These are phyloP conservation scores for Penicillium janthinellum DNA, from an alignment of 2,329 filamentous ascomycete genomes.

Conservation along the genomic window DNA sequence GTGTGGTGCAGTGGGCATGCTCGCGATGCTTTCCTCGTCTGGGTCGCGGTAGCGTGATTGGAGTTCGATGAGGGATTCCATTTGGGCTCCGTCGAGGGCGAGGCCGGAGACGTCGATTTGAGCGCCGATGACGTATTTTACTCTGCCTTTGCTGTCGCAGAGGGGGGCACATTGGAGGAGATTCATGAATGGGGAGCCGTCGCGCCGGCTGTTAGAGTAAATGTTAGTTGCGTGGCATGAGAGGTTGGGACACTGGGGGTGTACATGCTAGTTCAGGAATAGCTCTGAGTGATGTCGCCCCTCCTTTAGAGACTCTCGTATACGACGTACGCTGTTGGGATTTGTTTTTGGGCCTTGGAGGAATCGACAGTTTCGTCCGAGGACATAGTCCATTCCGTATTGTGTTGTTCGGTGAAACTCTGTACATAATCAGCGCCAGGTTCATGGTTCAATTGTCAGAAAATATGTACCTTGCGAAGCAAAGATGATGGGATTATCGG, in stretches of 20 bases:
- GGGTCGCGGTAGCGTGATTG: conserved; percentile 35
- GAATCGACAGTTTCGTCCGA: conserved; percentile 77
- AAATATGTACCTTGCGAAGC: conserved; percentile 65
- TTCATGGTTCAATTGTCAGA: background rate
- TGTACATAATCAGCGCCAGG: conserved; percentile 30
- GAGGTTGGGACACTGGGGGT: background rate
- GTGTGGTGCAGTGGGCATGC: conserved; percentile 30
- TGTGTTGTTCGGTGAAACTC: conserved; percentile 75
- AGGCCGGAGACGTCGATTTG: conserved; percentile 72
- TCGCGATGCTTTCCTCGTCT: conserved; percentile 30
- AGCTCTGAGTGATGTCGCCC: conserved; percentile 74
- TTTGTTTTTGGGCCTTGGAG: conserved; percentile 75
- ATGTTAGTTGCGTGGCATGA: background rate
- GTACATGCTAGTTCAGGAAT: conserved; percentile 69
- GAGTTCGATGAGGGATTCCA: conserved; percentile 62
- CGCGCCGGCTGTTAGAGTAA: conserved; percentile 57
- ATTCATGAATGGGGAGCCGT: conserved; percentile 77
- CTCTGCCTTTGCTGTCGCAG: conserved; percentile 65
- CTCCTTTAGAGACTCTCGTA: conserved; percentile 62
- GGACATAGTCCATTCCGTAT: conserved; percentile 71
- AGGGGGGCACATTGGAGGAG: conserved; percentile 73
- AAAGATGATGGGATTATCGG: conserved; percentile 76
- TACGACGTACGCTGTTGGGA: conserved; percentile 60
- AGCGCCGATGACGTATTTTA: conserved; percentile 71
- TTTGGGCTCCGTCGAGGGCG: conserved; percentile 65